Base-by-base conservation (phyloP, 1,284 basidiomycete genomes). In the Erythrobasidium hasegawianum region DNA sequence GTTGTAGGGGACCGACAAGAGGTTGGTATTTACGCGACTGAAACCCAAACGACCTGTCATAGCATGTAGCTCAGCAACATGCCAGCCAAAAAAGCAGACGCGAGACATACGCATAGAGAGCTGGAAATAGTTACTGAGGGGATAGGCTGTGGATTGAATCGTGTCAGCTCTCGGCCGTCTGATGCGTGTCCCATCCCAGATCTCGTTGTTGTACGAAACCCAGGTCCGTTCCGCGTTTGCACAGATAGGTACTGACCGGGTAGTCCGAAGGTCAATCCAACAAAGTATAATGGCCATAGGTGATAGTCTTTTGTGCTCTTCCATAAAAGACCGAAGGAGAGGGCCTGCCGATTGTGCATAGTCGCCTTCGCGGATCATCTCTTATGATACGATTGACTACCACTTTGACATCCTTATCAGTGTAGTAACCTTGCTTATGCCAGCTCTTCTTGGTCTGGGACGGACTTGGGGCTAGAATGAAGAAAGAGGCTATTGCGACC, bases 261-360 rank as follows among this genome's bases (percentile, higher is more conserved):
- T n/a, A n/a, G n/a, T n/a, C n/a, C n/a, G n/a, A n/a, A n/a, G n/a
- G n/a, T n/a, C n/a, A 38, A 41, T 7, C 77, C 71, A 13, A 80
- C 68, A 8, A 77, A 27, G 65, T 80, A 80, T 9, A 80, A 58
- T 0, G 78, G 78, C 75, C 75, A 78, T 3, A 80, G 72, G 53
- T 80, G 78, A 56, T 74, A 79, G 67, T 80, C 79, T 8, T 64
- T 69, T 1, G 80, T 27, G 0, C 75, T 72, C 14, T 64, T 58
- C 70, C 70, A 73, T 14, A 78, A 59, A 14, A 73, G 67, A 1
- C 39, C 57, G 18, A 72, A 24, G 1, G 67, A 65, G 14, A 78
- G 57, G 4, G 77, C 79, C 62, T 80, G 72, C 18, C 80, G 76
- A 33, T 81, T 81, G 75, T 81, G 77, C 79, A 81, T 75, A 18